Evolutionary conservation across 352 stramenopile genomes (phyloP).

Genomic region (Globisporangium paroecandrum): DNA sequence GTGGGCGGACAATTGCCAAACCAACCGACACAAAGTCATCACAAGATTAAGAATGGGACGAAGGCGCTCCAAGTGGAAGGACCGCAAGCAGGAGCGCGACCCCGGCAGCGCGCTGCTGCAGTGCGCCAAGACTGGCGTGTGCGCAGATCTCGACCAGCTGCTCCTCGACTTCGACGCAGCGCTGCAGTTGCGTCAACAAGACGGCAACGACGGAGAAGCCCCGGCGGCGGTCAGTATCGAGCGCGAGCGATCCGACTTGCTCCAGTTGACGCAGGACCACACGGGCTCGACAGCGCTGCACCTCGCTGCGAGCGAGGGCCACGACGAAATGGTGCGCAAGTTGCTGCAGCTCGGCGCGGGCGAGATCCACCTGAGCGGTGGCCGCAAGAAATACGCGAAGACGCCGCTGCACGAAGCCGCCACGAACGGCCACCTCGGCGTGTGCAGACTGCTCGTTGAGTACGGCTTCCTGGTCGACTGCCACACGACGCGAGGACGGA

Average conservation of each 20-base stretch:
- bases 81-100: slow-evolving; percentile 28
- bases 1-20: background rate
- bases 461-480: slow-evolving; percentile 67
- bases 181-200: slow-evolving; percentile 1
- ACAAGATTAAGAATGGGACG: slow-evolving; percentile 40
- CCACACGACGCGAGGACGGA: slow-evolving; percentile 73
- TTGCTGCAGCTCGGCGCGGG: slow-evolving; percentile 48
- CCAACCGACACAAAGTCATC: background rate
- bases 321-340: slow-evolving; percentile 37
- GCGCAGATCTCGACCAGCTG: slow-evolving; percentile 27
- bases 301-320: slow-evolving; percentile 56
- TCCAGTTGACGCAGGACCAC: slow-evolving; percentile 69
- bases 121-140: slow-evolving; percentile 40
- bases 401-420: slow-evolving; percentile 75
- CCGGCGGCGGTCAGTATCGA: background rate
- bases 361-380: slow-evolving; percentile 57
- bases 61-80: slow-evolving; percentile 71
- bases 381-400: slow-evolving; percentile 59
- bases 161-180: slow-evolving; percentile 19
- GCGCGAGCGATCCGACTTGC: slow-evolving; percentile 30
- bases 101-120: slow-evolving; percentile 44
- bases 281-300: slow-evolving; percentile 63
- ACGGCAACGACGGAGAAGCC: background rate
- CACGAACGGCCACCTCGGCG: slow-evolving; percentile 52
- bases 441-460: slow-evolving; percentile 48